phyloP scores from a whole-genome alignment of 768 basidiomycete species.

The Boletellus ananiceps region DNA sequence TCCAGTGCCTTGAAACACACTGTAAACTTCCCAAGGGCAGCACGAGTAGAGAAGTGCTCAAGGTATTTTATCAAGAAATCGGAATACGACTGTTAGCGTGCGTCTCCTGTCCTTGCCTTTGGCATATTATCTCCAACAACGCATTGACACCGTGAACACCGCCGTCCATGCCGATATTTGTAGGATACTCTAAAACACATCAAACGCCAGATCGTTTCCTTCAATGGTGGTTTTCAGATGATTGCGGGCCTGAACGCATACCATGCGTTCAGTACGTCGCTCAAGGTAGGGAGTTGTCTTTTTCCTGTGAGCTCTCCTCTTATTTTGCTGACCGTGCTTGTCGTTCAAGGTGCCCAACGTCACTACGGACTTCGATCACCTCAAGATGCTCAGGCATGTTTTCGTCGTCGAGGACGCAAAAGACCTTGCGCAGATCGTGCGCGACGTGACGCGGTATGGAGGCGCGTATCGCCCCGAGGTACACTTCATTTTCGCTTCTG shows the following conservation, averaged over 20 bases:
- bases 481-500: conserved; percentile 6
- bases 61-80: conserved; percentile 97
- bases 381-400: conserved; percentile 97
- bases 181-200: conserved; percentile 93
- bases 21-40: conserved; percentile 89
- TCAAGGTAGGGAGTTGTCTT: conserved; percentile 53
- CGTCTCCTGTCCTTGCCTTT: conserved; percentile 23
- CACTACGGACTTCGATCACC: conserved; percentile 82
- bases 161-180: background rate
- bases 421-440: conserved; percentile 92
- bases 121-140: no score
- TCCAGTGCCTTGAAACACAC: conserved; percentile 84
- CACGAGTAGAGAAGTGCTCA: conserved; percentile 92
- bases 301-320: background rate
- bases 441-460: conserved; percentile 93
- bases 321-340: background rate
- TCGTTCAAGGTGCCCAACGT: conserved; percentile 64
- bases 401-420: conserved; percentile 95
- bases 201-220: conserved; percentile 94
- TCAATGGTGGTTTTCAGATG: conserved; percentile 90
- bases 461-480: conserved; percentile 95
- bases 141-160: background rate
- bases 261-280: conserved; percentile 78
- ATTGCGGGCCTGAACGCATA: conserved; percentile 96
- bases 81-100: conserved; percentile 84